Base-by-base conservation (phyloP, 2,329 filamentous ascomycete species). In the Alternaria arbusti region DNA sequence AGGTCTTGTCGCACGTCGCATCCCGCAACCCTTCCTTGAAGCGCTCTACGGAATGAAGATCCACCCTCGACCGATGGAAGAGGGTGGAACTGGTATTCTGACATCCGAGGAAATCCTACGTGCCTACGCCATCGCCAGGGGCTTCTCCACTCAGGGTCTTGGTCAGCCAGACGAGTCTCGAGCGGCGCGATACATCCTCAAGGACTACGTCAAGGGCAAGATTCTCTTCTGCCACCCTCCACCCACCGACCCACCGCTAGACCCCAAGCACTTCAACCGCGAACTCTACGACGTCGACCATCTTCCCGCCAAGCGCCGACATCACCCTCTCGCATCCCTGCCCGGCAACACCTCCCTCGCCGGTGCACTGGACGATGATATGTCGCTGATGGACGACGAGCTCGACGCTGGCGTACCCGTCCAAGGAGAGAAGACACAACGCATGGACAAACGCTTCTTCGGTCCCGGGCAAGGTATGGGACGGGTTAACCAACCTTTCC, bases 151-250 rank as follows among this genome's bases (percentile, higher is more conserved):
- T 6, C 90, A 92, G 57, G 96, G 96, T 74, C 87, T 92, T 32
- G 95, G 96, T 9, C 92, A 96, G 76, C 95, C 96, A 0, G 96
- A 99, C 74, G 94, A 97, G 83, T 96, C 94, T 2, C 88, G 96
- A 72, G 96, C 96, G 7, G 94, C 95, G 5, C 88, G 96, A 57
- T 91, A 93, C 71, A 86, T 99, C 15, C 87, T 99, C 25, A 99
- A 99, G 79, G 96, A 99, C 82, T 99, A 98, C 75, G 96, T 99
- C 71, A 97, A 91, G 78, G 96, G 96, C 66, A 98, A 97, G 82
- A 87, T 99, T 0, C 87, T 98, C 6, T 98, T 91, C 83, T 96
- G 94, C 70, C 90, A 95, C 73, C 94, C 96, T 5, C 96, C 96
- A 0, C 94, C 94, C 0, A 83, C 83, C 5, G 86, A 90, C 28